Evolutionary conservation across 139 green algal species (phyloP).

Genomic region (Spirogloea muscicola): DNA sequence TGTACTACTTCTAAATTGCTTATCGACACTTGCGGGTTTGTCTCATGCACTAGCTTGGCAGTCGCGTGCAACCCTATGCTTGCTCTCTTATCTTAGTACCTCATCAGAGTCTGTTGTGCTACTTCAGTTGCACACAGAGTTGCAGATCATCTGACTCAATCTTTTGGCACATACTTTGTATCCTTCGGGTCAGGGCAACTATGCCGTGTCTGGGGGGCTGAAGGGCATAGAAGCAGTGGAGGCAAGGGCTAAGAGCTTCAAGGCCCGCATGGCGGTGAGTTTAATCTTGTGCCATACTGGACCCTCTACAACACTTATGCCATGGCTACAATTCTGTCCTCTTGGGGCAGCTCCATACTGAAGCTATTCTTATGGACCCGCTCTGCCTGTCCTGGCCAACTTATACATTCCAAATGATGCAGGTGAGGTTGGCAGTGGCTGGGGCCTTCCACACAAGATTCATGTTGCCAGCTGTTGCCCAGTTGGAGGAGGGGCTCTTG

Average conservation of each 20-base stretch:
- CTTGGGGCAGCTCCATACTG: not conserved
- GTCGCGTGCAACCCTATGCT: too few species aligned
- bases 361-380: not conserved
- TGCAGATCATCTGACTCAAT: too few species aligned
- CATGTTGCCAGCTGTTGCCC: constrained; percentile 53
- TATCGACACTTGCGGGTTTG: too few species aligned
- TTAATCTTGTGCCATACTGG: not conserved
- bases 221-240: constrained; percentile 79
- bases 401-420: too few species aligned
- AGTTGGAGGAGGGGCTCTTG: constrained; percentile 77
- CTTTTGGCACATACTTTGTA: too few species aligned
- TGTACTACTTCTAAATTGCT: too few species aligned
- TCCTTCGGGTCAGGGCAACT: constrained; percentile 86
- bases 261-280: constrained; percentile 64
- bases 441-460: constrained; percentile 94
- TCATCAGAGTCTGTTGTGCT: too few species aligned
- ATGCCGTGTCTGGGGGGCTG: constrained; percentile 85
- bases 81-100: too few species aligned
- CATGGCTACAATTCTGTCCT: not conserved
- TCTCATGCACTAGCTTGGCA: too few species aligned
- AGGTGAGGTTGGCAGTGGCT: constrained; percentile 87
- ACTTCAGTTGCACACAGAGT: too few species aligned
- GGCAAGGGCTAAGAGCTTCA: constrained; percentile 81
- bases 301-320: not conserved
- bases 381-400: not conserved